Conservation (phyloP, 1,284 basidiomycete genomes). For the Pisolithus thermaeus region DNA sequence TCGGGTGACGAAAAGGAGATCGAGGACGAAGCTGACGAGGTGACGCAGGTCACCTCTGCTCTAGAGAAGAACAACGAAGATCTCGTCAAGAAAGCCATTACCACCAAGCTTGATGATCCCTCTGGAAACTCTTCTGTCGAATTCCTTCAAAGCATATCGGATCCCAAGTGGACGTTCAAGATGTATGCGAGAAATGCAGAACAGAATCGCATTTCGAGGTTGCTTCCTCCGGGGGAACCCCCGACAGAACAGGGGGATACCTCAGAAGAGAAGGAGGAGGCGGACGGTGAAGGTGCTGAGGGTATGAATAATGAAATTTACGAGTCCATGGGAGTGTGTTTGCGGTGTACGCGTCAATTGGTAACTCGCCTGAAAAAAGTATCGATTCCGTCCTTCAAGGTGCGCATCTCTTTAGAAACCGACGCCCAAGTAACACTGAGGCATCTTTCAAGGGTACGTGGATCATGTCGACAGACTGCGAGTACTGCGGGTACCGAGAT, state of each 20-base stretch:
- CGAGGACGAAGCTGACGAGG: slow-evolving; percentile 18
- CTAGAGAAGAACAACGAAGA: slow-evolving; percentile 35
- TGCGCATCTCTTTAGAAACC: slow-evolving; percentile 21
- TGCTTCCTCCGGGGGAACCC: slow-evolving; percentile 45
- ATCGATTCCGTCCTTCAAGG: slow-evolving; percentile 97
- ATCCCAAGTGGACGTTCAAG: slow-evolving; percentile 92
- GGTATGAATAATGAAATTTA: slow-evolving; percentile 77
- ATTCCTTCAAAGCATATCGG: slow-evolving; percentile 71
- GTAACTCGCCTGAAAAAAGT: slow-evolving; percentile 96
- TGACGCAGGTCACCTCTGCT: slow-evolving; percentile 12
- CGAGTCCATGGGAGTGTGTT: slow-evolving; percentile 85
- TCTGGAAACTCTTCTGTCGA: slow-evolving; percentile 97
- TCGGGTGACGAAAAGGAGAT: slow-evolving; percentile 55
- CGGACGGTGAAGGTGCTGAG: slow-evolving; percentile 18
- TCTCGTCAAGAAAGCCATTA: slow-evolving; percentile 63
- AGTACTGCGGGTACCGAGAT: too few relatives aligned
- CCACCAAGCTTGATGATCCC: slow-evolving; percentile 87
- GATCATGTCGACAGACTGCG: too few relatives aligned
- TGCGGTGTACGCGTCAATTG: slow-evolving; percentile 79
- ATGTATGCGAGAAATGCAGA: slow-evolving; percentile 57
- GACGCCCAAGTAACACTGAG: neutral
- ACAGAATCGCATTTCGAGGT: slow-evolving; percentile 81
- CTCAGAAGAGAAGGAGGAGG: slow-evolving; percentile 26
- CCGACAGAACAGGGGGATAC: slow-evolving; percentile 27
- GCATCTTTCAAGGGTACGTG: slow-evolving; percentile 54